phyloP scores from a whole-genome alignment of 1,284 basidiomycete species.

The Phenoliferia sp. region DNA sequence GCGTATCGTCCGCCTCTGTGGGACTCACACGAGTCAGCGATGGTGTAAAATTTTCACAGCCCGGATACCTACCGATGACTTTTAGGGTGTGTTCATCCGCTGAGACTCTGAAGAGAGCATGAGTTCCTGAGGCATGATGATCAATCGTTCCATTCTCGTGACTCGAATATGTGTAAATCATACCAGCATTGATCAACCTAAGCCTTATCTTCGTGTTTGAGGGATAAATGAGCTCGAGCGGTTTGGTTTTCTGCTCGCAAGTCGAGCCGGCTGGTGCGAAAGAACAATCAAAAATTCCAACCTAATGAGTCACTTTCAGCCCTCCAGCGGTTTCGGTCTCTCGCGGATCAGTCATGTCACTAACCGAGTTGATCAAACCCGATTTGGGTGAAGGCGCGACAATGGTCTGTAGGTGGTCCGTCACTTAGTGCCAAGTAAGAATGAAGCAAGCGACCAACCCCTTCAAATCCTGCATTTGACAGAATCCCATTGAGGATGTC shows the following conservation, averaged over 20 bases:
- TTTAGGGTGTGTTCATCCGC: not conserved
- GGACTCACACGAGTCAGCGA: too few relatives aligned
- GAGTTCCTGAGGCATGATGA: too few relatives aligned
- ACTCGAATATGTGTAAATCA: too few relatives aligned
- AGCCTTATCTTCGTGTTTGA: conserved; percentile 50
- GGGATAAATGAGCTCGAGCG: conserved; percentile 34
- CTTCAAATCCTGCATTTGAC: conserved; percentile 7
- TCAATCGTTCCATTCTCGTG: too few relatives aligned
- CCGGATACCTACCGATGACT: too few relatives aligned
- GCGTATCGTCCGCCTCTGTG: conserved; percentile 22
- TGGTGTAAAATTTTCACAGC: too few relatives aligned
- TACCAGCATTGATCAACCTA: conserved; percentile 52
- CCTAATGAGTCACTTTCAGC: too few relatives aligned
- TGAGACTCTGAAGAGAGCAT: conserved; percentile 33
- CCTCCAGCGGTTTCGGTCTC: too few relatives aligned
- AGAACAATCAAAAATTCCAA: conserved; percentile 46
- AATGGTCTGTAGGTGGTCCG: conserved; percentile 17
- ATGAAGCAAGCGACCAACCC: conserved; percentile 2
- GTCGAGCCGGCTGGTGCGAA: conserved; percentile 40
- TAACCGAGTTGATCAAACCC: conserved; percentile 49
- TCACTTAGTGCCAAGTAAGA: conserved; percentile 13
- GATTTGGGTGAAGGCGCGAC: conserved; percentile 44
- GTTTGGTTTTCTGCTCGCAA: conserved; percentile 38
- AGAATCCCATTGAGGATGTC: conserved; percentile 22
- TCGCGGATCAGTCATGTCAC: too few relatives aligned